phyloP scores from a whole-genome alignment of 768 basidiomycete genomes.

The Boletus rubescentipes region DNA sequence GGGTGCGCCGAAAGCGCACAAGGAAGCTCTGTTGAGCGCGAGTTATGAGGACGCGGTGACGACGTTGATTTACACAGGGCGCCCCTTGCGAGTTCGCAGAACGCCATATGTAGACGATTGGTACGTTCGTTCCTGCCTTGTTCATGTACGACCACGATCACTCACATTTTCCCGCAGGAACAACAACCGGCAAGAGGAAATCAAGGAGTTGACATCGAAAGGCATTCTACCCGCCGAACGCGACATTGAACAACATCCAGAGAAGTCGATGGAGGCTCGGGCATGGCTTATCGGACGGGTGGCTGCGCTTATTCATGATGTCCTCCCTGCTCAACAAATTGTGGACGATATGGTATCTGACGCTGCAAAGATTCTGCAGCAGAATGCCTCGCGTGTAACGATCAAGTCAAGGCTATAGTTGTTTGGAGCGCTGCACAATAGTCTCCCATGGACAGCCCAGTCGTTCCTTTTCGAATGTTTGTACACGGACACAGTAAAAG shows the following conservation, averaged over 20 bases:
- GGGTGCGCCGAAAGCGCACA: conserved; percentile 79
- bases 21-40: conserved; percentile 69
- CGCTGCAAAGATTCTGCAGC: conserved; percentile 48
- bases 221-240: conserved; percentile 77
- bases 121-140: conserved; percentile 38
- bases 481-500: neutral
- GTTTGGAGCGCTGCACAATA: neutral
- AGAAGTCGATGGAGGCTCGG: conserved; percentile 64
- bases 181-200: conserved; percentile 74
- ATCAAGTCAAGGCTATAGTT: conserved; percentile 51
- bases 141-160: neutral
- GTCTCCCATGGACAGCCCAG: too few species aligned
- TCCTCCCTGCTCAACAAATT: conserved; percentile 81
- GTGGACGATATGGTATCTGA: conserved; percentile 76
- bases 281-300: conserved; percentile 87
- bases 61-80: conserved; percentile 88
- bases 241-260: conserved; percentile 78
- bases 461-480: too few species aligned
- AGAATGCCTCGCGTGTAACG: conserved; percentile 38
- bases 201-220: conserved; percentile 75
- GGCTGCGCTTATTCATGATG: conserved; percentile 67
- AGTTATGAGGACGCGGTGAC: conserved; percentile 77
- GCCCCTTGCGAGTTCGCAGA: conserved; percentile 81
- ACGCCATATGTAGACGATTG: conserved; percentile 86
- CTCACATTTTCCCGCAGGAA: conserved; percentile 49